These are phyloP conservation scores for Microbotryum silenes-acaulis DNA, from an alignment of 1,284 basidiomycete genomes.

Conservation along the genomic window DNA sequence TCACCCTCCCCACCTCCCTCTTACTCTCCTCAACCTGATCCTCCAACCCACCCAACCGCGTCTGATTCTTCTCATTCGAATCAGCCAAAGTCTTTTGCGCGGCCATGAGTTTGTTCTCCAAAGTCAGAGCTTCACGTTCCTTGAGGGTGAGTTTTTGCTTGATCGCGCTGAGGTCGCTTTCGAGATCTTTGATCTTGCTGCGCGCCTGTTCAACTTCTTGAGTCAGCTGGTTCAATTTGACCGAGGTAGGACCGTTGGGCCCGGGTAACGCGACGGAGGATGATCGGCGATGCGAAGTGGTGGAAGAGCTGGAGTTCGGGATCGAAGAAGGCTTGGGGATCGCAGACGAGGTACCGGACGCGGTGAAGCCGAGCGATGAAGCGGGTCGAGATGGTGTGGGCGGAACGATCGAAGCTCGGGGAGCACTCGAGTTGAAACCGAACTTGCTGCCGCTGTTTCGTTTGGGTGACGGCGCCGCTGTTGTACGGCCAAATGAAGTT, in stretches of 20 bases:
- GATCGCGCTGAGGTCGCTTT: neutral
- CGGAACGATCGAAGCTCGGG: no score
- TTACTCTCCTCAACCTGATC: constrained; percentile 13
- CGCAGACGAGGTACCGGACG: neutral
- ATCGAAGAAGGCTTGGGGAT: constrained; percentile 4
- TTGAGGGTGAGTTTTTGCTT: constrained; percentile 3
- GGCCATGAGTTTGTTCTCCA: constrained; percentile 18
- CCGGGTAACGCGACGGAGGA: constrained; percentile 1
- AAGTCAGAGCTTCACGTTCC: constrained; percentile 7
- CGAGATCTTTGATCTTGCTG: neutral
- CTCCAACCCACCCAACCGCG: neutral
- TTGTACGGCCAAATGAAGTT: no score
- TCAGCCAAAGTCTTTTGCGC: constrained; percentile 3
- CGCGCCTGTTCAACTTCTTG: constrained; percentile 7
- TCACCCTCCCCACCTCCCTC: constrained; percentile 2
- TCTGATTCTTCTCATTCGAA: neutral
- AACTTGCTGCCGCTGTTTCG: no score
- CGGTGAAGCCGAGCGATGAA: constrained; percentile 11
- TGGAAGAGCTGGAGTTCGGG: constrained; percentile 2
- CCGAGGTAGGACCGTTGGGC: neutral
- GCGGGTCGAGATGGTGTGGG: no score
- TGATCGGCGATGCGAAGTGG: neutral
- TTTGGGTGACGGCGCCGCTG: no score
- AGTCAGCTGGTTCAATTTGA: constrained; percentile 10
- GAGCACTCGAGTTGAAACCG: no score